Conservation (phyloP, 306 rosid genomes). For the Chamaecrista fasciculata region DNA sequence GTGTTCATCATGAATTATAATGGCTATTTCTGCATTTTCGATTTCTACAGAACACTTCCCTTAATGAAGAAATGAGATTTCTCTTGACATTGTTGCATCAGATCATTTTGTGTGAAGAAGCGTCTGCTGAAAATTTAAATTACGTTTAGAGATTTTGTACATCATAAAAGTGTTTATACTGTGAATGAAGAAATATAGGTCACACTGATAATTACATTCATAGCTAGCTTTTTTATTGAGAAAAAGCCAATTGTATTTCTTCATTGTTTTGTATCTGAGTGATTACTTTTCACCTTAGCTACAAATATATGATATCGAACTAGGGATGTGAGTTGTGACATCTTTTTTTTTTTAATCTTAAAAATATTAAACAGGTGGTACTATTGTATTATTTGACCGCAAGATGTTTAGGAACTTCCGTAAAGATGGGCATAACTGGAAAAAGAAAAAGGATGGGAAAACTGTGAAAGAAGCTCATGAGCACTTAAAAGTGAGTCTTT, state of each 20-base stretch:
- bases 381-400: constrained; percentile 77
- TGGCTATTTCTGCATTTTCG: not conserved
- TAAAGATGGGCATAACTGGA: constrained; percentile 97
- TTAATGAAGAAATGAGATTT: not conserved
- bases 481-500: constrained; percentile 86
- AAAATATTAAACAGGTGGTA: constrained; percentile 69
- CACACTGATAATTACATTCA: constrained; percentile 3
- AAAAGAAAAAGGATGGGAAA: constrained; percentile 95
- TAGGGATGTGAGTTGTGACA: constrained; percentile 18
- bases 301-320: constrained; percentile 19
- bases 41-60: not conserved
- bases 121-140: not conserved
- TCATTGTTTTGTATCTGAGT: not conserved
- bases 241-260: not conserved
- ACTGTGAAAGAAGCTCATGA: constrained; percentile 98
- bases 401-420: constrained; percentile 93
- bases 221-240: constrained; percentile 13
- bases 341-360: not conserved
- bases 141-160: constrained; percentile 18
- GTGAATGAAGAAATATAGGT: constrained; percentile 19
- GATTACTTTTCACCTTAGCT: constrained; percentile 11
- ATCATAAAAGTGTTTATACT: constrained; percentile 6
- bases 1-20: constrained; percentile 13
- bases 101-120: constrained; percentile 2
- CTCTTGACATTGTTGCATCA: constrained; percentile 5